These are phyloP conservation scores for Fonsecaea pedrosoi DNA, from an alignment of 2,329 filamentous ascomycete genomes.

Conservation along the genomic window DNA sequence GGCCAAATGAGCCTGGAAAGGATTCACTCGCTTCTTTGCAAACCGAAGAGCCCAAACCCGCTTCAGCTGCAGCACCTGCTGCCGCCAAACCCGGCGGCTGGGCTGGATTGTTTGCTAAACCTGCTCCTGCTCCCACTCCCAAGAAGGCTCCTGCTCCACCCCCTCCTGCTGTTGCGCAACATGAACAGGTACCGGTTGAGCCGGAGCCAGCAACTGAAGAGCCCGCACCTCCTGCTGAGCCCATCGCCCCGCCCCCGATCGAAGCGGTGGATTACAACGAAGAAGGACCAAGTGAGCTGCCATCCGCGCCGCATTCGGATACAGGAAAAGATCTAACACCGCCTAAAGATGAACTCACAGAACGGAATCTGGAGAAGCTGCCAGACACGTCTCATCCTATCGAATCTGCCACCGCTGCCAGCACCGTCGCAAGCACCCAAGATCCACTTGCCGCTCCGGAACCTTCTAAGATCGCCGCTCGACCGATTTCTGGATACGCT, in stretches of 20 bases:
- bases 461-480: conserved; percentile 59
- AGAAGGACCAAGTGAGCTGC: conserved; percentile 41
- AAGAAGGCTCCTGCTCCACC: conserved; percentile 58
- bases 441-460: conserved; percentile 67
- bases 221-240: conserved; percentile 53
- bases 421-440: conserved; percentile 85
- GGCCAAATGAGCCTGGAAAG: conserved; percentile 41
- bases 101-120: conserved; percentile 78
- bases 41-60: conserved; percentile 44
- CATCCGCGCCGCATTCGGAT: conserved; percentile 40
- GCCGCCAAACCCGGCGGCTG: conserved; percentile 52
- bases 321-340: conserved; percentile 59
- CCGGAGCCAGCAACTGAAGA: conserved; percentile 40
- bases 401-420: conserved; percentile 81
- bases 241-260: conserved; percentile 44
- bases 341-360: conserved; percentile 82
- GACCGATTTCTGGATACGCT: conserved; percentile 75
- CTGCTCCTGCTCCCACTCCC: conserved; percentile 63
- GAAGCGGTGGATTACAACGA: conserved; percentile 50
- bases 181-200: conserved; percentile 28
- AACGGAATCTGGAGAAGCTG: conserved; percentile 90
- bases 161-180: conserved; percentile 32
- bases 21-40: conserved; percentile 41
- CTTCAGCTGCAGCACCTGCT: conserved; percentile 29
- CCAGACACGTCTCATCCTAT: conserved; percentile 79